Evolutionary conservation across 2,329 filamentous ascomycete species (phyloP), one percentile per base, ranked within the genome.

Genomic region (Diaporthe citri): DNA sequence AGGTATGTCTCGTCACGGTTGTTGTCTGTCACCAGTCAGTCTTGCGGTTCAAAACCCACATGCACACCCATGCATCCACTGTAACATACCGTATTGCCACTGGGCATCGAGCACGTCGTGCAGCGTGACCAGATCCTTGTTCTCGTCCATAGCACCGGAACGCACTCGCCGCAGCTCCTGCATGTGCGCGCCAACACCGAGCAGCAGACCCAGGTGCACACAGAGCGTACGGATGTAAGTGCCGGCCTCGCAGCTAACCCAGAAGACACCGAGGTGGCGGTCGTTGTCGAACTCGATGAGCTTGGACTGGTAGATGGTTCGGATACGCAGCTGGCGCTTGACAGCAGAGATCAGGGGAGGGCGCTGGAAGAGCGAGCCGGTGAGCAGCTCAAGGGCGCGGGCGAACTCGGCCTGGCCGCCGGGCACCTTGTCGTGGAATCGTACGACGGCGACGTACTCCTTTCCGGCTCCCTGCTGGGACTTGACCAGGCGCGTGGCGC

Each of bases 161-260:
- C 96, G 91, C 70, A 98, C 96, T 90, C 96, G 93, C 80, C 96
- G 92, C 80, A 98, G 92, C 88, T 98, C 96, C 88, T 98, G 96
- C 96, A 98, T 98, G 88, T 98, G 95, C 71, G 95, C 97, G 79
- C 96, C 77, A 10, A 81, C 79, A 56, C 80, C 84, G 41, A 86
- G 81, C 73, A 86, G 77, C 59, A 85, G 80, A 81, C 95, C 94
- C 80, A 99, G 86, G 87, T 98, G 97, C 57, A 98, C 96, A 86
- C 97, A 98, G 64, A 99, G 92, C 51, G 97, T 99, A 89, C 97
- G 94, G 84, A 99, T 98, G 86, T 99, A 99, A 78, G 97, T 99
- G 84, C 97, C 97, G 74, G 95, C 97, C 87, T 99, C 97, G 86
- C 97, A 99, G 87, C 95, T 97, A 80, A 98, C 97, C 96, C 97